A percentile compares a stretch with the other conserved stretches of the same genome.
Evolutionary conservation across 306 rosid genomes (phyloP).

Genomic region (Cucurbita maxima): DNA sequence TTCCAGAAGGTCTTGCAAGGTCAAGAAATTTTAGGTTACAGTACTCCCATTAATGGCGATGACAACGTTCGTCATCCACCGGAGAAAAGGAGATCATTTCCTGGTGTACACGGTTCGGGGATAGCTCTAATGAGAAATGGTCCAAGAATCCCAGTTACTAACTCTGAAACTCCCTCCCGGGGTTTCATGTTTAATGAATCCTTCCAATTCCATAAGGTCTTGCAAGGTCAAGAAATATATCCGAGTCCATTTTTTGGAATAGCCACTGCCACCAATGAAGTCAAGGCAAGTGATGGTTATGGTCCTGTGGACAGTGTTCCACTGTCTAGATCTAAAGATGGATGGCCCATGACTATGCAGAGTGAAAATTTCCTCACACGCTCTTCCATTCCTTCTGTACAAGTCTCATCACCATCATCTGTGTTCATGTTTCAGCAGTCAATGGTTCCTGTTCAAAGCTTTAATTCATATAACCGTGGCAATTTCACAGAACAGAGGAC

Average conservation of each 20-base stretch:
- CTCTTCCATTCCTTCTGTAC: constrained; percentile 35
- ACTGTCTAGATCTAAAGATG: constrained; percentile 33
- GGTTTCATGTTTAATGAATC: constrained; percentile 74
- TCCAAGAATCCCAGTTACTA: constrained; percentile 27
- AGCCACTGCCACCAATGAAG: constrained; percentile 23
- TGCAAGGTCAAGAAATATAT: constrained; percentile 99
- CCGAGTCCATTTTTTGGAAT: constrained; percentile 56
- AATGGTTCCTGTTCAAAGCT: constrained; percentile 29
- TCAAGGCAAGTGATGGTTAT: constrained; percentile 35
- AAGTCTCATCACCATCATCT: constrained; percentile 87
- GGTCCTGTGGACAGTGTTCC: constrained; percentile 47
- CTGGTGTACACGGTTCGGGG: constrained; percentile 43
- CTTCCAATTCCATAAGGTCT: constrained; percentile 89
- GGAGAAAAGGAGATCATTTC: constrained; percentile 49
- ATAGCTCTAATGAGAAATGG: constrained; percentile 35
- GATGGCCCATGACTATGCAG: constrained; percentile 41
- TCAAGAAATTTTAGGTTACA: constrained; percentile 88
- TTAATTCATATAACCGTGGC: constrained; percentile 10
- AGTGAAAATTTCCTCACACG: constrained; percentile 25
- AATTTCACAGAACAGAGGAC: background rate
- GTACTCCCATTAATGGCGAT: constrained; percentile 38
- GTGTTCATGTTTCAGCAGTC: constrained; percentile 91
- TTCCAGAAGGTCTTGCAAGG: constrained; percentile 99
- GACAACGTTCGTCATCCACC: constrained; percentile 33
- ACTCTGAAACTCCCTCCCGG: constrained; percentile 42